Evolutionary conservation across 2,329 filamentous ascomycete genomes (phyloP), one percentile per base, ranked within the genome.

Genomic region (Fusarium mexicanum): DNA sequence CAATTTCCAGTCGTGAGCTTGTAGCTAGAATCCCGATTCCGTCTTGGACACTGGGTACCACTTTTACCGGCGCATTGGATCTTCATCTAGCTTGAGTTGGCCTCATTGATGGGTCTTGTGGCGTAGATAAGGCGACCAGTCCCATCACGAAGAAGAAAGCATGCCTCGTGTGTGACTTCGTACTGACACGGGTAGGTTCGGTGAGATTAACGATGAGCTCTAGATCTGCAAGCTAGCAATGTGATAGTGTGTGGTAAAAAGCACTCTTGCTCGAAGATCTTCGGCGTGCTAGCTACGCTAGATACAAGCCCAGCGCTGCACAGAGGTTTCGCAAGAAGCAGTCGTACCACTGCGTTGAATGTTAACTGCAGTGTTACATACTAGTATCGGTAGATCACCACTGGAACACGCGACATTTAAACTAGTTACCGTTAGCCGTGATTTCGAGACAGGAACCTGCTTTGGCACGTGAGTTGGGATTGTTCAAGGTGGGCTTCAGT

Each of bases 391-490:
- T 0, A 10, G 24, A 20, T 20, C 17, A 8, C 44, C 24, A 14
- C 2, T 26, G 12, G 4, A 20, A 8, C 1, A 14, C 3, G 18
- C 18, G 8, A 29, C 2, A 20, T 7, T 12, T 5, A 0, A 46
- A 20, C 24, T 20, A 2, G 18, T 14, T 20, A 2, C 17, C 24
- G 1, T 26, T 7, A 7, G 44, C 4, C 18, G 1, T 22, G 10
- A 22, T 29, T 0, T 2, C 3, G 6, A 33, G 5, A 3, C 14
- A 33, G 4, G 11, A 50, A 9, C 9, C 16, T 24, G 0, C 22
- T 50, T 4, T 6, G 5, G 16, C 26, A 1, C 5, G 8, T 4
- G 5, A 31, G 2, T 1, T 31, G 6, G 26, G 26, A 11, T 1
- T 11, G 3, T 6, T 3, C 9, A 20, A 46, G 8, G n/a, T 26